A percentile compares a stretch with the other conserved stretches of the same genome.
phyloP scores from a whole-genome alignment of 352 stramenopile genomes.

The Phytophthora pluvialis region DNA sequence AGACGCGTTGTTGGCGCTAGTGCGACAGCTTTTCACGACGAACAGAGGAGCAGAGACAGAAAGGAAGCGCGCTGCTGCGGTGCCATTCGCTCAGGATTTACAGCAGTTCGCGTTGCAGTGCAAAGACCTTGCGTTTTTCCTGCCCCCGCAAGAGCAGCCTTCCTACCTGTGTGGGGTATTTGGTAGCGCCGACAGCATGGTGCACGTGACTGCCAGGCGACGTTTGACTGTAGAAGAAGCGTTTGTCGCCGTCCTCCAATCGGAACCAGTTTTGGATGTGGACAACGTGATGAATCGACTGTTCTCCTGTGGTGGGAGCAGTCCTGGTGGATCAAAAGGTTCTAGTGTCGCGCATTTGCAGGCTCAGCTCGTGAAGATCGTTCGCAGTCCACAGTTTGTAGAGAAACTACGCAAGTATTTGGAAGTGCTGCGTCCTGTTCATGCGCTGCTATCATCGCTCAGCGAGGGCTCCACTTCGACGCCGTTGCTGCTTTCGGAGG shows the following conservation, averaged over 20 bases:
- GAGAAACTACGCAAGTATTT: slow-evolving; percentile 43
- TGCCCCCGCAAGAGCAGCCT: slow-evolving; percentile 8
- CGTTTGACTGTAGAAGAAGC: slow-evolving; percentile 32
- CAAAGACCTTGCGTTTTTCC: slow-evolving; percentile 39
- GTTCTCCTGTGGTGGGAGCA: slow-evolving; percentile 1
- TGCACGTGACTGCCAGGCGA: slow-evolving; percentile 34
- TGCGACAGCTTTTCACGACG: slow-evolving; percentile 33
- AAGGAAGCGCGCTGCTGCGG: slow-evolving; percentile 1
- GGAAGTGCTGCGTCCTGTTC: slow-evolving; percentile 38
- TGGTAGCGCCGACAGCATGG: background rate
- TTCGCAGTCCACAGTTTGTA: slow-evolving; percentile 31
- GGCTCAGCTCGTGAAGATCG: slow-evolving; percentile 31
- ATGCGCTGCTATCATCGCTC: slow-evolving; percentile 29
- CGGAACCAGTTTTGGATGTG: slow-evolving; percentile 39
- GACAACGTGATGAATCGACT: slow-evolving; percentile 21
- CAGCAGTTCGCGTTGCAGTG: slow-evolving; percentile 48
- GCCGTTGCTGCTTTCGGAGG: slow-evolving; percentile 44
- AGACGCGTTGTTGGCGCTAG: slow-evolving; percentile 31
- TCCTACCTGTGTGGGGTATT: background rate
- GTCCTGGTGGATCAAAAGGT: background rate
- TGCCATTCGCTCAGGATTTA: slow-evolving; percentile 34
- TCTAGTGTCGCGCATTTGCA: slow-evolving; percentile 18
- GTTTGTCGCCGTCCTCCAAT: slow-evolving; percentile 37
- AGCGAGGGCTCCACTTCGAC: slow-evolving; percentile 1
- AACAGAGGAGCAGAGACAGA: slow-evolving; percentile 1